Base-by-base conservation (phyloP, 1,139 yeast species). In the Debaryomyces sp. region DNA sequence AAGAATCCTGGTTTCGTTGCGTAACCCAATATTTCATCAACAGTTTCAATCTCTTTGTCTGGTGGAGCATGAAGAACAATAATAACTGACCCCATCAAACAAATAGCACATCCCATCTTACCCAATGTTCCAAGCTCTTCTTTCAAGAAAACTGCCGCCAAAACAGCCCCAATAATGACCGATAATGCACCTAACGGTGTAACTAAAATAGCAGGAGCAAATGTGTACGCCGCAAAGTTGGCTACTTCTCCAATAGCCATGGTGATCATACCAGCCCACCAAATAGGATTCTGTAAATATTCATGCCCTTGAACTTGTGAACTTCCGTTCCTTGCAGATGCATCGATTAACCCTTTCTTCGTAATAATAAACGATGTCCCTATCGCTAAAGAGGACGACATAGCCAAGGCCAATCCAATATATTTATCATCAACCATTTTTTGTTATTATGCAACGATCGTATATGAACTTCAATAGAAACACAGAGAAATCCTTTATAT, bases 191-290 rank as follows among this genome's bases (percentile, higher is more conserved):
- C 97, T 49, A 90, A 75, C 2, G 97, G 97, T 3, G 97, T 91
- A 39, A 90, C 97, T 58, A 90, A 70, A 54, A 91, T 89, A 1
- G 97, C 96, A 2, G 97, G 97, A 0, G 97, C 97, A 77, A 90
- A 90, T 1, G 97, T 91, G 63, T 90, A 90, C 1, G 97, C 97
- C 10, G 97, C 97, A 66, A 90, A 90, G 66, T 90, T 90, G 49
- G 97, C 96, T 42, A 90, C 72, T 65, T 90, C 97, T 4, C 97
- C 97, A 33, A 90, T 69, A 1, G 95, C 96, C 97, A 90, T 91
- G 47, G 95, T 83, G 32, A 84, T 61, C 81, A 91, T 90, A 13
- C 97, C 97, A 0, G 95, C 90, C 91, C 96, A 89, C 97, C 97
- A 90, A 41, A 89, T 81, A 8, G 97, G 97, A 64, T 89, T 89